Conservation (phyloP, 768 basidiomycete genomes). For the Amanita exitialis region DNA sequence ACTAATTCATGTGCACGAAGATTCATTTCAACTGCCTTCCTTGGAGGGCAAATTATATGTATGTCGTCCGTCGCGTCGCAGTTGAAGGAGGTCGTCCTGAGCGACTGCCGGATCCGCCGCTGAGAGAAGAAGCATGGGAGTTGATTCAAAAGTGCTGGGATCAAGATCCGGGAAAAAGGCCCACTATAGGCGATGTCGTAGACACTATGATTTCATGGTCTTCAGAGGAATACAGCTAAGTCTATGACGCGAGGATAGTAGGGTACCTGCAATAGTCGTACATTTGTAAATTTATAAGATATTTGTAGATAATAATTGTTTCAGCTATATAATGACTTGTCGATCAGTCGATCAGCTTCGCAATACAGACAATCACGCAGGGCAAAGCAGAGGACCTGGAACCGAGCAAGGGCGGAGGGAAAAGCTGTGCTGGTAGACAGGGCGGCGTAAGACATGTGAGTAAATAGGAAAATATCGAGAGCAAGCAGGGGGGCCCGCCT, state of each 20-base stretch:
- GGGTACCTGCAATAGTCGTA: neutral
- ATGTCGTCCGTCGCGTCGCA: neutral
- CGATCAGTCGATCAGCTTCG: too few species aligned
- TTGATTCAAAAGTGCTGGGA: neutral
- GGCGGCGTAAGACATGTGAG: too few species aligned
- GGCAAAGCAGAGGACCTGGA: too few species aligned
- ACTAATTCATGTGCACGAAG: neutral
- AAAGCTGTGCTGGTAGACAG: too few species aligned
- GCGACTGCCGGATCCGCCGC: neutral
- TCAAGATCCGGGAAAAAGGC: neutral
- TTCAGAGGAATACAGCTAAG: neutral
- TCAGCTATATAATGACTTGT: too few species aligned
- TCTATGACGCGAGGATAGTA: neutral
- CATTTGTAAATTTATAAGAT: too few species aligned
- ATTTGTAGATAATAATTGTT: too few species aligned
- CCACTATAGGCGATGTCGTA: neutral
- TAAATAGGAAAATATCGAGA: too few species aligned
- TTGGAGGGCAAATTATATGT: neutral
- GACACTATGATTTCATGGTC: constrained; percentile 2
- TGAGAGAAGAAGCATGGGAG: neutral
- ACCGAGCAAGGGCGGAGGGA: too few species aligned
- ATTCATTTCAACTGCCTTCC: neutral
- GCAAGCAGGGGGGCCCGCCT: too few species aligned
- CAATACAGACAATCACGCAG: too few species aligned
- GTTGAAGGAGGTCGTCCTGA: neutral